phyloP scores from a whole-genome alignment of 2,329 filamentous ascomycete genomes.

The Triangularia verruculosa region DNA sequence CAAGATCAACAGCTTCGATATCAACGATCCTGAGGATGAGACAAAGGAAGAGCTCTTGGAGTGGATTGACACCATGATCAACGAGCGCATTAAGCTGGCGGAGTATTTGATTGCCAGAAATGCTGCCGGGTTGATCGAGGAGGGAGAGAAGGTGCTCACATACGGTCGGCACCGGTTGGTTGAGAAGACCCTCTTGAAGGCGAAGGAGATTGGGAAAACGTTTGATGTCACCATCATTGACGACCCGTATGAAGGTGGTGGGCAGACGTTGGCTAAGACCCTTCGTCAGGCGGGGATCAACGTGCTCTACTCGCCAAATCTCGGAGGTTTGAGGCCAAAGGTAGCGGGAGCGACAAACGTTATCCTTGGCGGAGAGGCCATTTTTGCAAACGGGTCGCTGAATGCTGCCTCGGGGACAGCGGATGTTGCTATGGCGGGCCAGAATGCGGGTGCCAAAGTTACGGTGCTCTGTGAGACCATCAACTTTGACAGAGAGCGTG shows the following conservation, averaged over 20 bases:
- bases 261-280: slow-evolving; percentile 62
- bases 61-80: slow-evolving; percentile 84
- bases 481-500: slow-evolving; percentile 84
- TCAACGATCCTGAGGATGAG: slow-evolving; percentile 74
- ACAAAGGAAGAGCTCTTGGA: slow-evolving; percentile 77
- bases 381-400: slow-evolving; percentile 91
- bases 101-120: slow-evolving; percentile 80
- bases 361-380: slow-evolving; percentile 84
- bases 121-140: slow-evolving; percentile 70
- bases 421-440: slow-evolving; percentile 79
- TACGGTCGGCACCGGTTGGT: slow-evolving; percentile 86
- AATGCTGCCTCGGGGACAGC: slow-evolving; percentile 87
- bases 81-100: slow-evolving; percentile 83
- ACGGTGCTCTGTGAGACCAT: slow-evolving; percentile 90
- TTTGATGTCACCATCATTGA: slow-evolving; percentile 88
- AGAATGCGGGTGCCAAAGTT: slow-evolving; percentile 72
- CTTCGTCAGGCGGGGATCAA: slow-evolving; percentile 67
- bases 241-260: slow-evolving; percentile 53
- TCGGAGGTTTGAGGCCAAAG: slow-evolving; percentile 72
- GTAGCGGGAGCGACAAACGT: slow-evolving; percentile 66
- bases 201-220: slow-evolving; percentile 64
- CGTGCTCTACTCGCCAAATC: slow-evolving; percentile 74
- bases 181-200: slow-evolving; percentile 74
- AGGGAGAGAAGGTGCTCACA: slow-evolving; percentile 80
- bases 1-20: slow-evolving; percentile 85